Evolutionary conservation across 2,329 filamentous ascomycete species (phyloP).

Genomic region (Stemphylium lycopersici): DNA sequence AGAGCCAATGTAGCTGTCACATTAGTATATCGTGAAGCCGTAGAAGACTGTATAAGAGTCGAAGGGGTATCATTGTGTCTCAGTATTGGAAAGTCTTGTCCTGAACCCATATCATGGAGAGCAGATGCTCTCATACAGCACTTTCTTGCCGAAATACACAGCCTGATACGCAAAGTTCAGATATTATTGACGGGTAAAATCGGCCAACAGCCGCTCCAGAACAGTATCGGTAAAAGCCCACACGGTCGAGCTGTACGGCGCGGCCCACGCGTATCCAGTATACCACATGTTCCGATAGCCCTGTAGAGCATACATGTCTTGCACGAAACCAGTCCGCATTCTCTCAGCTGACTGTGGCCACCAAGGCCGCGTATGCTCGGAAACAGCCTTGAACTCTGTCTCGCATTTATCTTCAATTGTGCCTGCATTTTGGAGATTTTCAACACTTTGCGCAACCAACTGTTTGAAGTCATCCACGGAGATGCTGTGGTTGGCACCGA

Average conservation of each 20-base stretch:
- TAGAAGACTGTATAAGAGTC: too few species aligned
- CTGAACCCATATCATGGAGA: too few species aligned
- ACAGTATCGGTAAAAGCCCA: slow-evolving; percentile 31
- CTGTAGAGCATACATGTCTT: slow-evolving; percentile 27
- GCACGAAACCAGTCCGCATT: slow-evolving; percentile 26
- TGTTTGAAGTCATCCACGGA: slow-evolving; percentile 9
- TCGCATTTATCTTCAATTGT: slow-evolving; percentile 16
- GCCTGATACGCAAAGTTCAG: background rate
- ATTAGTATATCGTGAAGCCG: too few species aligned
- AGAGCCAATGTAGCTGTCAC: too few species aligned
- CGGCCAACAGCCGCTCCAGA: slow-evolving; percentile 18
- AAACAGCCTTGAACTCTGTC: slow-evolving; percentile 14
- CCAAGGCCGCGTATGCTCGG: slow-evolving; percentile 23
- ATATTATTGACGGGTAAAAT: background rate
- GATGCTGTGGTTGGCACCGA: slow-evolving; percentile 22
- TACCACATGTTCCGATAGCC: slow-evolving; percentile 28
- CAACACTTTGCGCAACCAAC: slow-evolving; percentile 5
- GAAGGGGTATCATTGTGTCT: too few species aligned
- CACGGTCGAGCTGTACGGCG: slow-evolving; percentile 27
- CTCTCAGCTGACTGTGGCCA: slow-evolving; percentile 15
- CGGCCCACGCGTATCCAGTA: slow-evolving; percentile 25
- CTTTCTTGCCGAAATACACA: background rate
- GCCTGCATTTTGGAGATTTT: slow-evolving; percentile 10
- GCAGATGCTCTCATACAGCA: background rate
- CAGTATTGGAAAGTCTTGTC: too few species aligned